These are phyloP conservation scores for Sicyos baderoa DNA, from an alignment of 306 rosid species.

Conservation along the genomic window DNA sequence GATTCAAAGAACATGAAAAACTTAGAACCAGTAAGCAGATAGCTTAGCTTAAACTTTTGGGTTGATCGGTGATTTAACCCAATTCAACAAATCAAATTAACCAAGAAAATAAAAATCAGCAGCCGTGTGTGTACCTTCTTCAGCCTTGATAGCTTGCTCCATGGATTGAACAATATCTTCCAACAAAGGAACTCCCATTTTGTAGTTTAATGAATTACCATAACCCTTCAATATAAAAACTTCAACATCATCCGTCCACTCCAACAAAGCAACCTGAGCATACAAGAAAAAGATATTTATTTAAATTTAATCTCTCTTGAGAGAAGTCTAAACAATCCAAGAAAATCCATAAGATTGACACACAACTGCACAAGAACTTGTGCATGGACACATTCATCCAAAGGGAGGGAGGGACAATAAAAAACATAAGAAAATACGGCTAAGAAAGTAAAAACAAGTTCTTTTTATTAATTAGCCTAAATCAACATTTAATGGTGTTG, in stretches of 20 bases:
- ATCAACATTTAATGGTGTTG: not conserved
- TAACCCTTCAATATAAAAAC: slow-evolving; percentile 70
- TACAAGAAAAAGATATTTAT: not conserved
- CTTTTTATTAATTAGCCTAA: too few relatives aligned
- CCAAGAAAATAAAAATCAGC: too few relatives aligned
- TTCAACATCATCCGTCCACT: slow-evolving; percentile 90
- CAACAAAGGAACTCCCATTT: slow-evolving; percentile 80
- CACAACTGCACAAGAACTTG: not conserved
- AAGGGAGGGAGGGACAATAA: not conserved
- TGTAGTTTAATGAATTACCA: slow-evolving; percentile 70
- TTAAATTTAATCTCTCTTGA: not conserved
- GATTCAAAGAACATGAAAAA: not conserved
- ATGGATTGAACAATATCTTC: slow-evolving; percentile 68
- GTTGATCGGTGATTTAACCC: too few relatives aligned
- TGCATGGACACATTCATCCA: not conserved
- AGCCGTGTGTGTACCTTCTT: too few relatives aligned
- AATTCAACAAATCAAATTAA: too few relatives aligned
- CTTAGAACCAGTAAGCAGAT: not conserved
- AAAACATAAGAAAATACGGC: not conserved
- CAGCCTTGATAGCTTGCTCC: slow-evolving; percentile 64
- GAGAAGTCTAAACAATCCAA: not conserved
- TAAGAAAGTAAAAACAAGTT: too few relatives aligned
- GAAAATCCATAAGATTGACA: not conserved
- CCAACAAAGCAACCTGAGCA: slow-evolving; percentile 56
- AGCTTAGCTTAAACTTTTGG: too few relatives aligned